Percentiles rank a stretch among this genome's conserved stretches.
Conservation (phyloP, 768 basidiomycete genomes). For the Lactarius indigo region DNA sequence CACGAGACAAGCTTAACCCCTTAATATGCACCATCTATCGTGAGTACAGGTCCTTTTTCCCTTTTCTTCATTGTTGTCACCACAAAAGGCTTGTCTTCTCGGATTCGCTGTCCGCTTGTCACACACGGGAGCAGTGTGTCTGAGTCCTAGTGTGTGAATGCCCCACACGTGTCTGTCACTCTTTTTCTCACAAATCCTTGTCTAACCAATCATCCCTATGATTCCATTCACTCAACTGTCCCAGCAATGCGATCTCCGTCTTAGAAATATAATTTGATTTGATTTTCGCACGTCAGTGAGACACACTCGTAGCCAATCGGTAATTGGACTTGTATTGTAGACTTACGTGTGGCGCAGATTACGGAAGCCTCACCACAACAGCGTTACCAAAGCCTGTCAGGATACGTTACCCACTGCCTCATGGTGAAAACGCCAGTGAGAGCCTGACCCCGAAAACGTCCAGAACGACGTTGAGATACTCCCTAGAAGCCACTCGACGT, state of each 20-base stretch:
- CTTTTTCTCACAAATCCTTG: background rate
- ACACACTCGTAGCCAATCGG: constrained; percentile 4
- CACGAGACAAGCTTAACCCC: background rate
- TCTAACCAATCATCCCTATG: background rate
- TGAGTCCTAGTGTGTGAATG: background rate
- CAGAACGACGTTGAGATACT: background rate
- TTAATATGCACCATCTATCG: background rate
- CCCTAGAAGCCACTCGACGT: background rate
- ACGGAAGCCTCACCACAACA: background rate
- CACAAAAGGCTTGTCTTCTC: background rate
- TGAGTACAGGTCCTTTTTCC: background rate
- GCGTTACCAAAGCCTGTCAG: background rate
- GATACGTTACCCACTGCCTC: background rate
- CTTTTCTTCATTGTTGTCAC: background rate
- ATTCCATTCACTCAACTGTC: background rate
- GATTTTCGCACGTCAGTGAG: background rate
- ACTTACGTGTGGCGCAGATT: constrained; percentile 8
- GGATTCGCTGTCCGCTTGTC: background rate
- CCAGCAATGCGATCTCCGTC: background rate
- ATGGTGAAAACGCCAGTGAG: background rate
- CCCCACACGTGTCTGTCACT: background rate
- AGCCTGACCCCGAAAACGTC: background rate
- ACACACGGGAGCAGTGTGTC: background rate
- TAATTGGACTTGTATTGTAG: background rate
- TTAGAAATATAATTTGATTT: background rate